These are phyloP conservation scores for Heritiera littoralis DNA, from an alignment of 345 rosid species.

Conservation along the genomic window DNA sequence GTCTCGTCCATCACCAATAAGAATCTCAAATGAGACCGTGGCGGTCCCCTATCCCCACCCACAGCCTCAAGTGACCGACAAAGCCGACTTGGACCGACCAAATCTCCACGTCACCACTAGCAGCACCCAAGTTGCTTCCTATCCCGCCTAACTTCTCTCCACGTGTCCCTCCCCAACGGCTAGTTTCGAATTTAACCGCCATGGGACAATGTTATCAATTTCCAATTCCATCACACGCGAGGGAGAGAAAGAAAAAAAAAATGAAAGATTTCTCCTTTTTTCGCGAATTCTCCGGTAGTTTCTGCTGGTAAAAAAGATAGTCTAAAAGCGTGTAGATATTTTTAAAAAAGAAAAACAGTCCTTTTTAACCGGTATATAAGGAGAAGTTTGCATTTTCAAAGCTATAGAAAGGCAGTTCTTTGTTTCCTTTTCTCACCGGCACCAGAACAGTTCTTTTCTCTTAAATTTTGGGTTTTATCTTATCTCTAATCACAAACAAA, in stretches of 20 bases:
- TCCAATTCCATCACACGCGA: not conserved
- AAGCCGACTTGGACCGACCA: slow-evolving; percentile 46
- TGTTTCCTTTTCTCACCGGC: slow-evolving; percentile 23
- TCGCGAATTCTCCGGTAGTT: no score
- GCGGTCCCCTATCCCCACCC: not conserved
- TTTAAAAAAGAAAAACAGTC: no score
- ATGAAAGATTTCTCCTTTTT: no score
- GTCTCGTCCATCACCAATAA: not conserved
- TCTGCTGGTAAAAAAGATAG: no score
- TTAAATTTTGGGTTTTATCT: slow-evolving; percentile 18
- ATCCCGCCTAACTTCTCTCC: slow-evolving; percentile 18
- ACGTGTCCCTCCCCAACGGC: slow-evolving; percentile 48
- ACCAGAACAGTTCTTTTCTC: slow-evolving; percentile 2
- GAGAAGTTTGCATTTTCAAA: not conserved
- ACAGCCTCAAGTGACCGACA: slow-evolving; percentile 9
- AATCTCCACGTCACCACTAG: slow-evolving; percentile 37
- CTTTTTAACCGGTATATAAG: not conserved
- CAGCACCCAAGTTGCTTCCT: slow-evolving; percentile 27
- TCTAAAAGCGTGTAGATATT: no score
- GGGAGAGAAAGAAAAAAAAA: not conserved
- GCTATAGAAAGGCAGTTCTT: slow-evolving; percentile 4
- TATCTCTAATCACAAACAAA: not conserved
- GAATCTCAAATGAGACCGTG: not conserved
- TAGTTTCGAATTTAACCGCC: slow-evolving; percentile 41
- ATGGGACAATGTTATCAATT: slow-evolving; percentile 22